phyloP scores from a whole-genome alignment of 2,329 filamentous ascomycete species.

The Bipolaris sorokiniana region DNA sequence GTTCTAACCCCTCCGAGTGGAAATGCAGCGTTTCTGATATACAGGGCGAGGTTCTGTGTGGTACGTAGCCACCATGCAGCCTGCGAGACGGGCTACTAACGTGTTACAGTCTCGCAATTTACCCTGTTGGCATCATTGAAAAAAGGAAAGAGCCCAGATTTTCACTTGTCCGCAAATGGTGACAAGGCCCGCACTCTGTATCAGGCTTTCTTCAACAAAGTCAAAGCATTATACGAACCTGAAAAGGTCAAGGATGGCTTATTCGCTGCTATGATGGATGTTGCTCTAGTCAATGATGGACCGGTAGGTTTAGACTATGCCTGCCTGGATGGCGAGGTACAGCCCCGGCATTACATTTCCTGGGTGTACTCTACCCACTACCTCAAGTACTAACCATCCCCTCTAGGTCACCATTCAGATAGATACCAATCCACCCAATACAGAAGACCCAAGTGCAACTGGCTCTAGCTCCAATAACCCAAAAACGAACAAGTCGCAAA shows the following conservation, averaged over 20 bases:
- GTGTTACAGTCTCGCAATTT: conserved; percentile 85
- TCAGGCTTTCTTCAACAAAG: conserved; percentile 78
- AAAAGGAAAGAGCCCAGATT: conserved; percentile 94
- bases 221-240: conserved; percentile 72
- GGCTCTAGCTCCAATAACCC: conserved; percentile 7
- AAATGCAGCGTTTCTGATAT: conserved; percentile 89
- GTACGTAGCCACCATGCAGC: conserved; percentile 57
- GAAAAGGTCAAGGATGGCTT: conserved; percentile 91
- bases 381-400: not conserved
- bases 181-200: conserved; percentile 83
- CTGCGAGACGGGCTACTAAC: conserved; percentile 19
- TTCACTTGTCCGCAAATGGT: conserved; percentile 82
- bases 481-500: conserved; percentile 9
- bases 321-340: conserved; percentile 64
- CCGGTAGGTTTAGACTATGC: conserved; percentile 68
- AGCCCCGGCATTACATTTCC: conserved; percentile 34
- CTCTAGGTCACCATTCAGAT: conserved; percentile 57
- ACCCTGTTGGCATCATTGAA: conserved; percentile 92
- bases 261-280: conserved; percentile 99
- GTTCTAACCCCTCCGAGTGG: conserved; percentile 66
- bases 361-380: not conserved
- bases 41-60: conserved; percentile 89
- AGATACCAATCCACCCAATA: conserved; percentile 55
- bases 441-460: conserved; percentile 34
- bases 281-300: conserved; percentile 86